phyloP scores from a whole-genome alignment of 1,139 yeast genomes.

The Debaryomyces singareniensis region DNA sequence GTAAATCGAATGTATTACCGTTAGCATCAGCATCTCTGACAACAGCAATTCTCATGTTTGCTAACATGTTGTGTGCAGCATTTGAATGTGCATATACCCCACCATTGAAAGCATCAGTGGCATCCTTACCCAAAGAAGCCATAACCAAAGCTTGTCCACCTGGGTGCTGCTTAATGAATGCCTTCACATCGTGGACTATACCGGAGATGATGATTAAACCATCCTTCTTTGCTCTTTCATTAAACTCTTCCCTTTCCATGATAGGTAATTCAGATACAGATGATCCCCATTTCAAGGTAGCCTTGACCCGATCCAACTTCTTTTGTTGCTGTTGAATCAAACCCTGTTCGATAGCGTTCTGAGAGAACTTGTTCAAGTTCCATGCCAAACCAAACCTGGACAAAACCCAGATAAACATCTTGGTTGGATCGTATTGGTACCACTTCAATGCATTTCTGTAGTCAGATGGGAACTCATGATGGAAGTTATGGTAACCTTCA shows the following conservation, averaged over 20 bases:
- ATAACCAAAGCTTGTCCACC: slow-evolving; percentile 90
- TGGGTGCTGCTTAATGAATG: slow-evolving; percentile 88
- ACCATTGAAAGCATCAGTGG: slow-evolving; percentile 95
- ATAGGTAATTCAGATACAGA: slow-evolving; percentile 80
- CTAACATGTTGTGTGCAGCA: slow-evolving; percentile 94
- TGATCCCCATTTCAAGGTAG: slow-evolving; percentile 87
- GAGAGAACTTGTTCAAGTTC: slow-evolving; percentile 88
- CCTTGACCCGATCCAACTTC: slow-evolving; percentile 79
- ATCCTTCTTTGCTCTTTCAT: slow-evolving; percentile 51
- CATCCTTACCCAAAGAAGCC: slow-evolving; percentile 92
- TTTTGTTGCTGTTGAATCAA: slow-evolving; percentile 93
- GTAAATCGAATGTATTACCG: slow-evolving; percentile 47
- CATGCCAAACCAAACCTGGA: slow-evolving; percentile 82
- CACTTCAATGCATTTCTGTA: slow-evolving; percentile 96
- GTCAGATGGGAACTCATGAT: slow-evolving; percentile 98
- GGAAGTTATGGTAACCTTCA: slow-evolving; percentile 99
- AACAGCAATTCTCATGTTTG: slow-evolving; percentile 94
- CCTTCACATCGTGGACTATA: slow-evolving; percentile 86
- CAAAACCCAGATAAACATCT: slow-evolving; percentile 62
- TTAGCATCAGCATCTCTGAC: slow-evolving; percentile 59
- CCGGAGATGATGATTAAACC: slow-evolving; percentile 82
- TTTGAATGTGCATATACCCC: slow-evolving; percentile 96
- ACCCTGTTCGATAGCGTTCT: slow-evolving; percentile 95
- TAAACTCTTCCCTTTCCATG: slow-evolving; percentile 82
- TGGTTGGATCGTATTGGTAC: slow-evolving; percentile 99